Evolutionary conservation across 495 filamentous ascomycete species (phyloP), one percentile per base, ranked within the genome.

Genomic region (Tuber melanosporum): DNA sequence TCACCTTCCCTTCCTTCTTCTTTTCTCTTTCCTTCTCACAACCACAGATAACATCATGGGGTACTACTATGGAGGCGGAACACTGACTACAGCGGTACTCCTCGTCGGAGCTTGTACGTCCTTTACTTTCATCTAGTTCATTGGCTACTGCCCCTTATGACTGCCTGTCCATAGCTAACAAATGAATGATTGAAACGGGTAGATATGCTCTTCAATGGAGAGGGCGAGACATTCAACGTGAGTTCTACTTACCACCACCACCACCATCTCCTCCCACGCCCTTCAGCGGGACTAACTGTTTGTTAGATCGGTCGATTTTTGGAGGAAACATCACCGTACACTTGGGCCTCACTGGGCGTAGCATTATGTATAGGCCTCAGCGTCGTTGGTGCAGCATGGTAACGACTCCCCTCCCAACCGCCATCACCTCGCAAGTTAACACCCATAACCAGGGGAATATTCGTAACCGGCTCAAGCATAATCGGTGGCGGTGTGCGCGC

Each of bases 141-240:
- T 69, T 32, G 42, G 71, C 45, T 70, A 41, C 32, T 45, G 73
- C 62, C 71, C 41, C 69, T 39, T 73, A 69, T 57, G 43, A 66
- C 52, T 57, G 46, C 70, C 15, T 79, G 73, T 77, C 70, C 76
- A 84, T 86, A 83, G 86, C 86, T 77, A 87, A 79, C 76, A 62
- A 32, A 62, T 14, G n/a, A 62, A 26, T n/a, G 52, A 62, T 62
- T 74, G 43, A 72, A 77, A 73, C 47, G 74, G 32, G 62, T 84
- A 99, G 96, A 99, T 86, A 93, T 99, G 92, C 92, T 99, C 77
- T 97, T 99, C 84, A 95, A 94, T 81, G 94, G 93, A 73, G 93
- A 94, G 82, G 95, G 96, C 78, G 96, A 99, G 89, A 87, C 90
- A 49, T 99, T 98, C 86, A 97, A 99, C 87, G 95, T 97, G 91